A percentile compares a stretch with the other conserved stretches of the same genome.
Conservation (phyloP, 1,139 yeast genomes). For the Candida smagusa region DNA sequence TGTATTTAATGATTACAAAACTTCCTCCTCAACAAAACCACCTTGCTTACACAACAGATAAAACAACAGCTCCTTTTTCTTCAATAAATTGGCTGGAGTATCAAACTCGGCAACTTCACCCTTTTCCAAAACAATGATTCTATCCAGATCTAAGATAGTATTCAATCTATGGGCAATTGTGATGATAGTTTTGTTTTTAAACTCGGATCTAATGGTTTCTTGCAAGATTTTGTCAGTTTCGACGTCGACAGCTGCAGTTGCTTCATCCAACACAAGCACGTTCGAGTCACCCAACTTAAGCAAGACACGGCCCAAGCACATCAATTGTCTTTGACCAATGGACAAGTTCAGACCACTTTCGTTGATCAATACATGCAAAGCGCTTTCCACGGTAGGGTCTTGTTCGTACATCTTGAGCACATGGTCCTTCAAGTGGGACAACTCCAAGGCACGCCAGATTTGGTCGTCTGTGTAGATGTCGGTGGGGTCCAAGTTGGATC, state of each 20-base stretch:
- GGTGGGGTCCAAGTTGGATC: conserved; percentile 89
- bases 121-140: conserved; percentile 79
- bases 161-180: conserved; percentile 95
- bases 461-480: conserved; percentile 65
- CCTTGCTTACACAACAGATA: conserved; percentile 76
- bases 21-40: conserved; percentile 29
- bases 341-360: conserved; percentile 90
- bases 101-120: conserved; percentile 90
- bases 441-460: conserved; percentile 80
- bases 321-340: conserved; percentile 88
- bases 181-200: conserved; percentile 82
- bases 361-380: conserved; percentile 59
- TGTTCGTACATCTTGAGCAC: conserved; percentile 53
- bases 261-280: conserved; percentile 86
- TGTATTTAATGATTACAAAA: conserved; percentile 1
- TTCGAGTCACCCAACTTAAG: conserved; percentile 61
- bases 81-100: conserved; percentile 65
- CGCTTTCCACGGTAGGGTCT: conserved; percentile 32
- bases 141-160: conserved; percentile 89
- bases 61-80: conserved; percentile 67
- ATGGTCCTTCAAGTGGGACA: conserved; percentile 81
- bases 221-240: conserved; percentile 88
- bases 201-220: conserved; percentile 80
- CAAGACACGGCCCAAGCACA: conserved; percentile 87
- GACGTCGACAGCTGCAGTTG: conserved; percentile 96